phyloP scores from a whole-genome alignment of 129 eudicot genomes.

The Centrapalus pauciflorus region DNA sequence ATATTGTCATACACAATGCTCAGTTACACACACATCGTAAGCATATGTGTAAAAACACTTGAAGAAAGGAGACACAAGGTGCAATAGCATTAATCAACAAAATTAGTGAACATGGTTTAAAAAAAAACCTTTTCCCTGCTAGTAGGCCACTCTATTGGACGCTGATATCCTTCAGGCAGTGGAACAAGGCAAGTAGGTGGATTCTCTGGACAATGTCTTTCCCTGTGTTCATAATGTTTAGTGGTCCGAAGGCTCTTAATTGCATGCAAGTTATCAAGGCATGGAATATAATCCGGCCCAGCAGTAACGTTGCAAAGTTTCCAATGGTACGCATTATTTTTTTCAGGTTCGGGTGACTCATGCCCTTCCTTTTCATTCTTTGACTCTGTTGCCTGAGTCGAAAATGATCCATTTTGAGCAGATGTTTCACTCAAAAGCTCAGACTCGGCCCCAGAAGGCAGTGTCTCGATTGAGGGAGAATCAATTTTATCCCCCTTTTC shows the following conservation, averaged over 20 bases:
- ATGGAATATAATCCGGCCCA: constrained; percentile 81
- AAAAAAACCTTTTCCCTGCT: constrained; percentile 77
- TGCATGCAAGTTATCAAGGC: constrained; percentile 74
- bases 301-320: constrained; percentile 75
- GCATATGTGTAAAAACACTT: constrained; percentile 1
- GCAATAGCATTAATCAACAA: background rate
- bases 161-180: constrained; percentile 80
- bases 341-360: constrained; percentile 26
- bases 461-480: constrained; percentile 32
- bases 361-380: constrained; percentile 65
- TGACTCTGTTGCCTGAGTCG: constrained; percentile 83
- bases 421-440: constrained; percentile 71
- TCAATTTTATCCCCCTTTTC: constrained; percentile 32
- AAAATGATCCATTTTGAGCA: constrained; percentile 59
- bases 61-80: background rate
- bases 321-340: constrained; percentile 47
- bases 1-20: background rate
- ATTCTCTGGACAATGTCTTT: constrained; percentile 82
- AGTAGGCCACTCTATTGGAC: constrained; percentile 75
- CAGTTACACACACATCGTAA: background rate
- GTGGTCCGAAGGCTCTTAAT: constrained; percentile 56
- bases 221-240: constrained; percentile 89
- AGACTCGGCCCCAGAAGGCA: constrained; percentile 75
- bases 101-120: background rate
- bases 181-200: constrained; percentile 94